Evolutionary conservation across 257 asterid species (phyloP), one percentile per base, ranked within the genome.

Genomic region (Plantago elongata): DNA sequence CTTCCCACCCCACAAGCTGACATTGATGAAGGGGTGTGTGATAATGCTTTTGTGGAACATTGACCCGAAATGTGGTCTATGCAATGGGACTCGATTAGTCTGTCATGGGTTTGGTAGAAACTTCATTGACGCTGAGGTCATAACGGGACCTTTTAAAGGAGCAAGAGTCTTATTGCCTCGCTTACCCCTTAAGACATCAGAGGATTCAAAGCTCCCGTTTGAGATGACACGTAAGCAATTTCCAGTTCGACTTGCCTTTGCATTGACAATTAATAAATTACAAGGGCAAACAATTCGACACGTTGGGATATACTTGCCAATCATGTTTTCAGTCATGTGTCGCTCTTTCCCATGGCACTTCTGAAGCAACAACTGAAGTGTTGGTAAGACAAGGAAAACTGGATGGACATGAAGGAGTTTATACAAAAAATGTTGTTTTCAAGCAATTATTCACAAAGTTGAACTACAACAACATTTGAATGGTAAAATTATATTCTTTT

Each of bases 321-420:
- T 45, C 11, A 45, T 14, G 50, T 45, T n/a, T n/a, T n/a, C n/a
- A n/a, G n/a, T n/a, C n/a, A n/a, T n/a, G n/a, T n/a, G n/a, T n/a
- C n/a, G n/a, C n/a, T n/a, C 11, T 45, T 45, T 45, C 50, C 4
- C 22, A 9, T 50, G 5, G 17, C 17, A 3, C 5, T 13, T 13
- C 9, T n/a, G n/a, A n/a, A n/a, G n/a, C 55, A 13, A 50, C 55
- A 5, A 50, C 55, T 13, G 14, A 50, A 18, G 55, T 50, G 55
- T 2, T 50, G n/a, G n/a, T n/a, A n/a, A n/a, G n/a, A n/a, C n/a
- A n/a, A n/a, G n/a, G n/a, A n/a, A n/a, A n/a, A n/a, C 8, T 50
- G 14, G 22, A 50, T 50, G 55, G 55, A 50, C 55, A 50, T 13
- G 55, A 50, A 9, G 55, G 22, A 2, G 55, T 49, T 49, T 49